Percentiles rank a stretch among this genome's conserved stretches.
Evolutionary conservation across 257 asterid species (phyloP).

Genomic region (Jasminum sambac): DNA sequence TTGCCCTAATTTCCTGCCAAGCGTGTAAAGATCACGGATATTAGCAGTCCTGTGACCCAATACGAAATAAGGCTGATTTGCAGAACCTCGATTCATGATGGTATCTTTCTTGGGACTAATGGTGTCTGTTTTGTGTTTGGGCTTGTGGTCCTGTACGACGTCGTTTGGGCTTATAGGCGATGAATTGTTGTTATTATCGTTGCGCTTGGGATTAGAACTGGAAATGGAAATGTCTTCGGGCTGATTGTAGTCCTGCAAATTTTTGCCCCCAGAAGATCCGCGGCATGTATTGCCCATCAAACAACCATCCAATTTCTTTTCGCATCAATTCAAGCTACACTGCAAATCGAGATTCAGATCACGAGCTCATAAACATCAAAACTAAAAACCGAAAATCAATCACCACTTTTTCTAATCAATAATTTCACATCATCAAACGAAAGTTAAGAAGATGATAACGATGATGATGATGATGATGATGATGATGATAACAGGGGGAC

Average conservation of each 20-base stretch:
- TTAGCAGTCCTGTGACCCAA: conserved; percentile 79
- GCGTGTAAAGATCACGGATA: conserved; percentile 69
- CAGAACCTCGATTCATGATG: conserved; percentile 59
- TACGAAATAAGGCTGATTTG: conserved; percentile 59
- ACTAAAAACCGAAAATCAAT: background rate
- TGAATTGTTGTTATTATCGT: conserved; percentile 42
- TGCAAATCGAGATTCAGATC: conserved; percentile 4
- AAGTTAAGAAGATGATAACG: conserved; percentile 12
- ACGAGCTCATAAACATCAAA: conserved; percentile 17
- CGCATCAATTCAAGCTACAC: conserved; percentile 24
- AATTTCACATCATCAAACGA: background rate
- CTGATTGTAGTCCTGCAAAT: conserved; percentile 55
- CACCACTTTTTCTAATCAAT: background rate
- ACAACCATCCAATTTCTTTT: conserved; percentile 39
- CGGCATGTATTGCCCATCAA: conserved; percentile 99
- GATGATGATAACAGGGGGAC: background rate
- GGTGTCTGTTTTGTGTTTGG: conserved; percentile 34
- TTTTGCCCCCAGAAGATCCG: conserved; percentile 71
- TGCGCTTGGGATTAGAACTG: conserved; percentile 42
- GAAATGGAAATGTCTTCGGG: conserved; percentile 56
- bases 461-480: conserved; percentile 10
- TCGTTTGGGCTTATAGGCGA: conserved; percentile 40
- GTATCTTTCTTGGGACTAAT: conserved; percentile 47
- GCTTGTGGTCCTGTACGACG: conserved; percentile 25
- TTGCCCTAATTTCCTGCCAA: conserved; percentile 85